Conservation (phyloP, 1,284 basidiomycete species). For the Cutaneotrichosporon sp. region DNA sequence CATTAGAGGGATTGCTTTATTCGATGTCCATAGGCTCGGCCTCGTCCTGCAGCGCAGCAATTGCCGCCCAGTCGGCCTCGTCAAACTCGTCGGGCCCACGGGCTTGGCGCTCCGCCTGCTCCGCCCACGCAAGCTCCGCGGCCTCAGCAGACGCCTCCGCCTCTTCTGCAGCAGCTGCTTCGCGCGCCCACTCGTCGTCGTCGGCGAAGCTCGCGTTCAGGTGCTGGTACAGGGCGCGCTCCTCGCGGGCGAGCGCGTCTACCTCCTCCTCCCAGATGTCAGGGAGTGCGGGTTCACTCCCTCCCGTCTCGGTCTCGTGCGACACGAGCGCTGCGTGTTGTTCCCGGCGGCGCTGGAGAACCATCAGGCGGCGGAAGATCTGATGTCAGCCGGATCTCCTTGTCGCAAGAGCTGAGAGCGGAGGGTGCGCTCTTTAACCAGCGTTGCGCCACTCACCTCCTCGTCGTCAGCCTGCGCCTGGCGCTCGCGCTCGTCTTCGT, state of each 20-base stretch:
- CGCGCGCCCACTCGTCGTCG: slow-evolving; percentile 36
- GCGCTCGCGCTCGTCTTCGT: slow-evolving; percentile 42
- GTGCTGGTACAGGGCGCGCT: slow-evolving; percentile 15
- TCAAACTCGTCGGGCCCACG: slow-evolving; percentile 5
- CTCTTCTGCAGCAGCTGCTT: slow-evolving; percentile 38
- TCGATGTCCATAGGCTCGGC: slow-evolving; percentile 22
- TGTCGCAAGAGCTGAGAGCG: not conserved
- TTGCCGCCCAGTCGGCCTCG: slow-evolving; percentile 19
- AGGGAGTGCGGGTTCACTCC: slow-evolving; percentile 37
- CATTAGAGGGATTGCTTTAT: not conserved
- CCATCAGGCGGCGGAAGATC: slow-evolving; percentile 48
- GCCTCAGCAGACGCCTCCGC: slow-evolving; percentile 31
- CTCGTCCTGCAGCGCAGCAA: slow-evolving; percentile 15
- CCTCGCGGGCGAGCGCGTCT: slow-evolving; percentile 26
- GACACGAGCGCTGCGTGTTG: slow-evolving; percentile 35
- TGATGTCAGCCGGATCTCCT: slow-evolving; percentile 18
- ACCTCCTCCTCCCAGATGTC: slow-evolving; percentile 46
- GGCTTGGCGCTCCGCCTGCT: slow-evolving; percentile 12
- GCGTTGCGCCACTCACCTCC: slow-evolving; percentile 35
- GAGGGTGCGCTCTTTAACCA: not conserved
- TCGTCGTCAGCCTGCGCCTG: slow-evolving; percentile 47
- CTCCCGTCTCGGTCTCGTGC: slow-evolving; percentile 41
- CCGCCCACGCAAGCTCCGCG: slow-evolving; percentile 23
- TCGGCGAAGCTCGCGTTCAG: slow-evolving; percentile 15
- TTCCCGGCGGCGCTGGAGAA: slow-evolving; percentile 39